Evolutionary conservation across 1,284 basidiomycete species (phyloP), one percentile per base, ranked within the genome.

Genomic region (Trichosporon faecale): DNA sequence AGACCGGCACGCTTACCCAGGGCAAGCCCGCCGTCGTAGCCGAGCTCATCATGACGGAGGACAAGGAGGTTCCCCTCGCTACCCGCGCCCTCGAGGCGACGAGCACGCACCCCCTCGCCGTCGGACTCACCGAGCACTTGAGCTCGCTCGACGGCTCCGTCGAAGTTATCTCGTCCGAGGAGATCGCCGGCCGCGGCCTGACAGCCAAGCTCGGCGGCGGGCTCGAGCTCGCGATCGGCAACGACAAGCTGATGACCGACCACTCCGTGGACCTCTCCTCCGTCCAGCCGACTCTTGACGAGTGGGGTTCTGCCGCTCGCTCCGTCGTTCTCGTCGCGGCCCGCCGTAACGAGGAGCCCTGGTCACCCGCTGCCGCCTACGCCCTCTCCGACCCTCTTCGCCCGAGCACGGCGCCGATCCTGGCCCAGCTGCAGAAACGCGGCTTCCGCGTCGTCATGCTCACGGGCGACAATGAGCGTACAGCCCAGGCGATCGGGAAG

Each of bases 1-100:
- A 99, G 88, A 99, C 97, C 0, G 97, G 97, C 8, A 99, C 97
- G 0, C 89, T 99, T 21, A 99, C 97, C 0, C 86, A 92, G 65
- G 97, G 96, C 64, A 91, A 90, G 82, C 85, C 92, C 3, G 27
- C 57, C 18, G 57, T 61, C 31, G 57, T 61, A 3, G 57, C 31
- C 8, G 57, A 61, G 16, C 16, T 61, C 1, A 1, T 16, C 7
- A 16, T 61, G 4, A 21, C 16, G 14, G 27, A 61, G 16, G 57
- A 61, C 57, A 31, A 61, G 16, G 57, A 61, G 86, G 89, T 40
- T 86, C 87, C 55, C 86, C 88, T 18, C 83, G 92, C 31, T 82
- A 94, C 16, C 87, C 92, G 18, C 90, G 97, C 86, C 85, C 98
- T 65, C 0, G 97, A 99, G 82, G 89, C 91, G 3, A 89, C 89